Conservation (phyloP, 345 rosid species). For the Gossypium rotundifolium region DNA sequence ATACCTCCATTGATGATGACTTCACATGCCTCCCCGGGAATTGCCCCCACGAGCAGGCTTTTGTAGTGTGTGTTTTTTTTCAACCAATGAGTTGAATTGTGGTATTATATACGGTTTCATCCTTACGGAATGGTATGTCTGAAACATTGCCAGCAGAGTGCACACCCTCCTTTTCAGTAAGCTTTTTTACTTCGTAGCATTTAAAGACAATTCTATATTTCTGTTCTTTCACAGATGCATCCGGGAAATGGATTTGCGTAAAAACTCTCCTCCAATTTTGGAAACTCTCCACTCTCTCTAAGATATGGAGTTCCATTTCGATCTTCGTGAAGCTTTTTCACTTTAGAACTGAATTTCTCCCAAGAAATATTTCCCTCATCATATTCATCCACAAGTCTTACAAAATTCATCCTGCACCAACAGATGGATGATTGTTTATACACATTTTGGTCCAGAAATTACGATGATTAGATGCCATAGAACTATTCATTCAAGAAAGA, state of each 20-base stretch:
- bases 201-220: constrained; percentile 16
- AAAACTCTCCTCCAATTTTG: constrained; percentile 90
- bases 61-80: neutral
- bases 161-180: constrained; percentile 14
- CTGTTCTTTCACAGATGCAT: constrained; percentile 58
- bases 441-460: neutral
- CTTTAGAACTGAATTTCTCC: constrained; percentile 81
- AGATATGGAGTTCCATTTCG: constrained; percentile 66
- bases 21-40: neutral
- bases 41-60: neutral
- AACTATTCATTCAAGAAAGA: neutral
- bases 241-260: constrained; percentile 88
- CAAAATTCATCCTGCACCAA: constrained; percentile 72
- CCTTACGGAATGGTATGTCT: neutral
- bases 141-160: constrained; percentile 1
- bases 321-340: constrained; percentile 69
- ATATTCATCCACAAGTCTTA: constrained; percentile 66
- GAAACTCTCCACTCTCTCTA: constrained; percentile 73
- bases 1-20: neutral
- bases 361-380: constrained; percentile 75
- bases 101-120: neutral
- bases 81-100: constrained; percentile 11
- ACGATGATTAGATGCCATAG: neutral
- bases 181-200: constrained; percentile 8
- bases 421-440: constrained; percentile 4